Evolutionary conservation across 768 basidiomycete species (phyloP).

Genomic region (Naganishia randhawae): DNA sequence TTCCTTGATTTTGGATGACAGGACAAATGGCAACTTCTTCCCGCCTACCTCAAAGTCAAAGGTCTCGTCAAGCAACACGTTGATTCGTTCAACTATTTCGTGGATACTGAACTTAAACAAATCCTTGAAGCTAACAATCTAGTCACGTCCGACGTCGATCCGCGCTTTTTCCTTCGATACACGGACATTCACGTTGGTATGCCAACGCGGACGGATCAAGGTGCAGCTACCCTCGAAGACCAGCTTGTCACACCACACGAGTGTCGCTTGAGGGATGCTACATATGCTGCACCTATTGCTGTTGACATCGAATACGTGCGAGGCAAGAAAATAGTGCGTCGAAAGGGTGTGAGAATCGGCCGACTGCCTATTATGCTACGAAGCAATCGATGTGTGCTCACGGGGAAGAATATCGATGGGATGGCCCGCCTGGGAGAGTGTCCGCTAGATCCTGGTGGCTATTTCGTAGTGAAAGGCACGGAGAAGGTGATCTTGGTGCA

Average conservation of each 20-base stretch:
- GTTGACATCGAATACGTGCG: slow-evolving; percentile 94
- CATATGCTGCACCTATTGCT: slow-evolving; percentile 85
- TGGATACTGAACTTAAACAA: slow-evolving; percentile 93
- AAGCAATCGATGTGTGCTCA: slow-evolving; percentile 88
- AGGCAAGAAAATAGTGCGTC: slow-evolving; percentile 79
- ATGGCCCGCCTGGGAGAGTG: slow-evolving; percentile 95
- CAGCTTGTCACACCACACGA: slow-evolving; percentile 82
- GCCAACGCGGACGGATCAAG: slow-evolving; percentile 75
- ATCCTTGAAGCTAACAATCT: slow-evolving; percentile 56
- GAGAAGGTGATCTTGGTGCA: slow-evolving; percentile 83
- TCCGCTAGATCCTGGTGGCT: slow-evolving; percentile 97
- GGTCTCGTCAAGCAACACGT: slow-evolving; percentile 99
- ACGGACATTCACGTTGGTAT: slow-evolving; percentile 89
- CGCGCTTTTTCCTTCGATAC: slow-evolving; percentile 89
- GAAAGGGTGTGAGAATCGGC: slow-evolving; percentile 79
- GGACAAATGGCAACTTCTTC: slow-evolving; percentile 98
- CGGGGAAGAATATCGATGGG: slow-evolving; percentile 68
- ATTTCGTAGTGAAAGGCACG: slow-evolving; percentile 71
- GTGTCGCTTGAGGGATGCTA: slow-evolving; percentile 90
- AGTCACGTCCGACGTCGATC: slow-evolving; percentile 91
- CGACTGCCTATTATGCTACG: slow-evolving; percentile 93
- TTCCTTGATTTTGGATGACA: slow-evolving; percentile 47
- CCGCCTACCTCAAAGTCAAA: slow-evolving; percentile 94
- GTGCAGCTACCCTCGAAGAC: slow-evolving; percentile 13
- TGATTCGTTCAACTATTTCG: slow-evolving; percentile 98